phyloP scores from a whole-genome alignment of 1,284 basidiomycete genomes.

The Cutaneotrichosporon cutaneum region DNA sequence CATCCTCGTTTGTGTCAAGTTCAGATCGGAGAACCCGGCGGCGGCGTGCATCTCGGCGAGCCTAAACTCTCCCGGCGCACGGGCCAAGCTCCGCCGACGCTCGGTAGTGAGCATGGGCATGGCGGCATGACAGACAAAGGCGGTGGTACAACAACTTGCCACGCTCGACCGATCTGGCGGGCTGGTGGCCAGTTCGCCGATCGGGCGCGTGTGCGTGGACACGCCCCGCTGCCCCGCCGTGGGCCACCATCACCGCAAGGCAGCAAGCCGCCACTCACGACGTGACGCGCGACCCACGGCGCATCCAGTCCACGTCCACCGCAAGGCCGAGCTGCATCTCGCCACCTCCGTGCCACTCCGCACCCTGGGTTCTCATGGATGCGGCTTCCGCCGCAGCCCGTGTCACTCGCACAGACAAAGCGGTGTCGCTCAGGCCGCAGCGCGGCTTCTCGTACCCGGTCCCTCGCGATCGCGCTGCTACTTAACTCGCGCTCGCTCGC shows the following conservation, averaged over 20 bases:
- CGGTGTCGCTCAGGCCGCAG: not conserved
- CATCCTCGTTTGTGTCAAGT: too few relatives aligned
- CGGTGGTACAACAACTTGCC: too few relatives aligned
- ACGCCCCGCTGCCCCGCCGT: not conserved
- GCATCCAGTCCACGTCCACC: not conserved
- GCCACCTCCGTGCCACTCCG: not conserved
- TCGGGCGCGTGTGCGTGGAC: not conserved
- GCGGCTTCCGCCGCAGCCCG: not conserved
- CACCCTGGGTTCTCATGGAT: too few relatives aligned
- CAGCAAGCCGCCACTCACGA: not conserved
- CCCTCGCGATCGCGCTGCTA: not conserved
- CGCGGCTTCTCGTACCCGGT: not conserved
- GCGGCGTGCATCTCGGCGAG: too few relatives aligned
- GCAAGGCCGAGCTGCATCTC: not conserved
- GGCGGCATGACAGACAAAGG: too few relatives aligned
- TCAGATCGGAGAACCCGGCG: too few relatives aligned
- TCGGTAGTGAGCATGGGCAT: too few relatives aligned
- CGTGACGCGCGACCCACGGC: not conserved
- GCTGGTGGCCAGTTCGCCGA: not conserved
- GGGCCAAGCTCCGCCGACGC: too few relatives aligned
- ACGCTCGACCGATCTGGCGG: too few relatives aligned
- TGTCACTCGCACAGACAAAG: slow-evolving; percentile 1
- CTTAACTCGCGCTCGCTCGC: not conserved
- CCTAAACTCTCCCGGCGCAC: too few relatives aligned
- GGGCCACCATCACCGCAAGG: not conserved